Base-by-base conservation (phyloP, 495 filamentous ascomycete species). In the Xanthoparmelia taractica region DNA sequence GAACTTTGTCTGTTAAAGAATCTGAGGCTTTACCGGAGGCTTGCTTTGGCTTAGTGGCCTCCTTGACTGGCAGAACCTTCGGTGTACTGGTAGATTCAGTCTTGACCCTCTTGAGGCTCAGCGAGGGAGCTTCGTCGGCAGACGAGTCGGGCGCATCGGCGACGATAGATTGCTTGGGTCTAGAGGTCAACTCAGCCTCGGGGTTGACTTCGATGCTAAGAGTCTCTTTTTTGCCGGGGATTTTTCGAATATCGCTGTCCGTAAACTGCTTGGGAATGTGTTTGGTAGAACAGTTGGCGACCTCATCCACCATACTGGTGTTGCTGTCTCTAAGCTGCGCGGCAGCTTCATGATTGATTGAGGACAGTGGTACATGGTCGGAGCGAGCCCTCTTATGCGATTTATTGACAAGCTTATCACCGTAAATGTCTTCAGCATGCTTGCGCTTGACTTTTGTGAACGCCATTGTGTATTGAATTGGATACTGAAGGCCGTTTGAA, bases 301-400 rank as follows among this genome's bases (percentile, higher is more conserved):
- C 8, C 1, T 20, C n/a, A n/a, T 20, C 41, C 20, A 40, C 12
- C 37, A 2, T 41, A 7, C 17, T 1, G 41, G 45, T 47, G 8
- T 47, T 11, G n/a, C 10, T 20, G 10, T 47, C 5, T 29, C 25
- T 29, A n/a, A 29, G 47, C 47, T 54, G 50, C 50, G 20, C 29
- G n/a, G 50, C 29, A 6, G 50, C 27, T 33, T 20, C 27, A 20
- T 33, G 2, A 17, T 33, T 25, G 20, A 20, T 54, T 1, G 29
- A 33, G 4, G 29, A 33, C 11, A 20, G 18, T 25, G 20, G 15
- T 31, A 87, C 89, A 69, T 83, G 84, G 79, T 87, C 90, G 81
- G 91, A 83, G 75, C 94, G 92, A 52, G 82, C 74, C 67, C 87
- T 82, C 75, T 88, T 85, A 69, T 84, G 85, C 70, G 90, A 82